A percentile compares a stretch with the other conserved stretches of the same genome.
These are phyloP conservation scores for Fusarium foetens DNA, from an alignment of 2,329 filamentous ascomycete species.

Conservation along the genomic window DNA sequence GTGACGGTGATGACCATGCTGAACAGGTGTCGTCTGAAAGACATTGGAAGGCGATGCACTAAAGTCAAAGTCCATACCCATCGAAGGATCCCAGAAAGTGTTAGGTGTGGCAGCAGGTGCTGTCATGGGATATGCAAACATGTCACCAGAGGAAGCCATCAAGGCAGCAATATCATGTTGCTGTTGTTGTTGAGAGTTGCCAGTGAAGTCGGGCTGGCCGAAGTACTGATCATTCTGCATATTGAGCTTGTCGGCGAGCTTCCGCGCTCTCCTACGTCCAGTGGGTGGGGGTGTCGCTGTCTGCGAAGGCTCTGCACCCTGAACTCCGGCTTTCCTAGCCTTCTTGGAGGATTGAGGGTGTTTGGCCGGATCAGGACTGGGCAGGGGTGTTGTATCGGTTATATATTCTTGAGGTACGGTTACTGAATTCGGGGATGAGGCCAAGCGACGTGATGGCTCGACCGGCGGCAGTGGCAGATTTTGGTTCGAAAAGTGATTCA, in stretches of 20 bases:
- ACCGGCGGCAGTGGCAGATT: slow-evolving; percentile 67
- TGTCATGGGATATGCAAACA: slow-evolving; percentile 71
- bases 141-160: slow-evolving; percentile 60
- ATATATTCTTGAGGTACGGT: slow-evolving; percentile 47
- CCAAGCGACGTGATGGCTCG: slow-evolving; percentile 66
- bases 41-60: slow-evolving; percentile 55
- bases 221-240: slow-evolving; percentile 70
- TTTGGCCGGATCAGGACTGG: slow-evolving; percentile 45
- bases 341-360: slow-evolving; percentile 55
- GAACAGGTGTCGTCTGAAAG: slow-evolving; percentile 51
- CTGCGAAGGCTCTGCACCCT: slow-evolving; percentile 56
- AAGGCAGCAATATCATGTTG: slow-evolving; percentile 60
- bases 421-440: slow-evolving; percentile 65
- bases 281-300: slow-evolving; percentile 71
- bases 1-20: slow-evolving; percentile 56
- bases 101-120: slow-evolving; percentile 61
- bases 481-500: slow-evolving; percentile 67
- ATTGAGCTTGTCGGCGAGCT: slow-evolving; percentile 63
- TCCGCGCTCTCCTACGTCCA: slow-evolving; percentile 64
- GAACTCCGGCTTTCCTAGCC: slow-evolving; percentile 54
- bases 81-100: slow-evolving; percentile 69
- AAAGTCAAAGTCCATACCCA: slow-evolving; percentile 72
- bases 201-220: slow-evolving; percentile 62
- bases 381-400: slow-evolving; percentile 41
- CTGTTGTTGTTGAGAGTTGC: slow-evolving; percentile 54